A percentile compares a stretch with the other conserved stretches of the same genome.
These are phyloP conservation scores for Sistotremastrum niveocremeum DNA, from an alignment of 768 basidiomycete genomes.

Conservation along the genomic window DNA sequence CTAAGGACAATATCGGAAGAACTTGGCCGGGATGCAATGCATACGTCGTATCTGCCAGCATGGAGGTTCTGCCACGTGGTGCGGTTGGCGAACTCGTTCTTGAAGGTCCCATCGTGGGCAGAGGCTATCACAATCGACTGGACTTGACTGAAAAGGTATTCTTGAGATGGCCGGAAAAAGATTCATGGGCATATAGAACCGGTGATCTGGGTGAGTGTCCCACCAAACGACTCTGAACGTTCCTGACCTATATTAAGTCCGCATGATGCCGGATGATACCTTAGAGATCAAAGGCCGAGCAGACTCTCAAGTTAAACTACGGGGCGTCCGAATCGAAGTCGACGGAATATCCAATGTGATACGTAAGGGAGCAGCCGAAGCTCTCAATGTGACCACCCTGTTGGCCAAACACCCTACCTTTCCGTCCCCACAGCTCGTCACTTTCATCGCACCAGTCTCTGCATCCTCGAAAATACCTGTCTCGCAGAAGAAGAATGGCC, in stretches of 20 bases:
- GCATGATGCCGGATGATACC: conserved; percentile 36
- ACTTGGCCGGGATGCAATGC: conserved; percentile 22
- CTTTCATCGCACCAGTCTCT: conserved; percentile 29
- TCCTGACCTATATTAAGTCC: conserved; percentile 13
- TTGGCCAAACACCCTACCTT: conserved; percentile 30
- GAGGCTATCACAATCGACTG: conserved; percentile 33
- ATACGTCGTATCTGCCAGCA: conserved; percentile 29
- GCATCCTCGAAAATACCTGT: conserved; percentile 22
- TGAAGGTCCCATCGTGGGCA: conserved; percentile 34
- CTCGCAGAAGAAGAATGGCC: conserved; percentile 14
- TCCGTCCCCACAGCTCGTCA: conserved; percentile 30
- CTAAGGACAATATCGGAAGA: conserved; percentile 30
- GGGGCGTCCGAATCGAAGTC: conserved; percentile 40
- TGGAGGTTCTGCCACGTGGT: conserved; percentile 31
- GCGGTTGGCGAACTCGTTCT: conserved; percentile 36
- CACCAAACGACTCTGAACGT: not conserved
- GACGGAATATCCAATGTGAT: conserved; percentile 37
- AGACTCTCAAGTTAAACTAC: conserved; percentile 38
- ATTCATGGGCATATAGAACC: conserved; percentile 32
- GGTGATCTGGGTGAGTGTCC: conserved; percentile 32
- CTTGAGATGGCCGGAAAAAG: conserved; percentile 28
- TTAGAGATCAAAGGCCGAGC: conserved; percentile 37
- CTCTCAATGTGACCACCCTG: conserved; percentile 28
- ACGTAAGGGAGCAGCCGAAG: conserved; percentile 14
- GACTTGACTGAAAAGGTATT: conserved; percentile 33